phyloP scores from a whole-genome alignment of 441 rosid genomes.

The Brassica hybrid region DNA sequence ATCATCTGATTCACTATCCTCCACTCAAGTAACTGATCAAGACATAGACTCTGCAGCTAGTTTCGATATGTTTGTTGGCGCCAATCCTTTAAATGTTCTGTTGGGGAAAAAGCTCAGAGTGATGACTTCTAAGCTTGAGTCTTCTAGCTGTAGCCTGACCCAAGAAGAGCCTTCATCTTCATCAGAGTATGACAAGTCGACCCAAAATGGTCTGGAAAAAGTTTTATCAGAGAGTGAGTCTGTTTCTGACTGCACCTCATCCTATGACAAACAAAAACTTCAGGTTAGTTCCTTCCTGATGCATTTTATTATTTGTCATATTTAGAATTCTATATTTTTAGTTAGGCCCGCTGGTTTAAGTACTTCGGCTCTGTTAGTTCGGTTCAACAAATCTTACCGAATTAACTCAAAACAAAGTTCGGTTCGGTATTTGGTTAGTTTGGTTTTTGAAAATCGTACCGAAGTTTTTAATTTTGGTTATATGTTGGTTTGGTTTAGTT shows the following conservation, averaged over 20 bases:
- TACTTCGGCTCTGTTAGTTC: no score
- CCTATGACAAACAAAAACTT: constrained; percentile 45
- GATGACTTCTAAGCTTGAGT: constrained; percentile 65
- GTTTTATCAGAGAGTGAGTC: constrained; percentile 43
- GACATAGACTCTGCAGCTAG: constrained; percentile 39
- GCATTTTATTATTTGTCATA: not conserved
- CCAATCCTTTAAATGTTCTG: constrained; percentile 64
- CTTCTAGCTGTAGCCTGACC: constrained; percentile 56
- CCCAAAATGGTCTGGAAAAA: constrained; percentile 46
- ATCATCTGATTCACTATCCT: constrained; percentile 42
- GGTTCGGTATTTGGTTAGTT: not conserved
- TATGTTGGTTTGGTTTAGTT: not conserved
- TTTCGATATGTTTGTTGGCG: constrained; percentile 56
- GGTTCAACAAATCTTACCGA: constrained; percentile 26
- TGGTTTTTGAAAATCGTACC: no score
- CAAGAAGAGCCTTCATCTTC: constrained; percentile 54
- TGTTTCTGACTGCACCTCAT: constrained; percentile 25
- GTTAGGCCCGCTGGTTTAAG: constrained; percentile 45
- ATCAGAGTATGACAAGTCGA: constrained; percentile 42
- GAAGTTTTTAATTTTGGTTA: not conserved
- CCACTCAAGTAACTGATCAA: constrained; percentile 43
- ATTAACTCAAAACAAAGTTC: not conserved
- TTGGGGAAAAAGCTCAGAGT: constrained; percentile 81
- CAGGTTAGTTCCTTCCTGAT: constrained; percentile 59
- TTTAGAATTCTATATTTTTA: no score